Base-by-base conservation (phyloP, 371 early-diverging fungal genomes). In the Mucor saturninus region DNA sequence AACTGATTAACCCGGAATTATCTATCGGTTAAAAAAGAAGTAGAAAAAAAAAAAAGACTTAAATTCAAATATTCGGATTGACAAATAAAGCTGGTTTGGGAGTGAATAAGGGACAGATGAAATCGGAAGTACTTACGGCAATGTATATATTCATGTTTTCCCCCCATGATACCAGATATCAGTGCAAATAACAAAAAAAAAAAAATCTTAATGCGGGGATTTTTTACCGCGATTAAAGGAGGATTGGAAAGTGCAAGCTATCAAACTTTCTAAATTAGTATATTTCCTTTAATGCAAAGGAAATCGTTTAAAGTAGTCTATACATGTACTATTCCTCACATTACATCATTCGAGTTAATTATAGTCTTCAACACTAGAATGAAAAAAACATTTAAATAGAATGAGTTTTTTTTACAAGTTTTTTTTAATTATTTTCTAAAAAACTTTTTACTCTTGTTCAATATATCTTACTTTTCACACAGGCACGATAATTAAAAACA, bases 141-240 rank as follows among this genome's bases (percentile, higher is more conserved):
- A 46, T 21, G 21, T 21, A 46, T 5, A 46, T 21, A 40, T 40
- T 11, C 14, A 40, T 4, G 8, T 40, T 11, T 11, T 13, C 11
- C 10, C 42, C n/a, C 42, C 42, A 42, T 42, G 42, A 42, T 42
- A 8, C 35, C 35, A 35, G 35, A 42, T 42, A 42, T n/a, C 42
- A 42, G 42, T 13, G 21, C 21, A 21, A 21, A 21, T 21, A 21
- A 21, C 21, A 0, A 11, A 9, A 42, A 6, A 13, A 3, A 42
- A 13, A 9, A 42, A 42, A 42, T 42, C 42, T n/a, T n/a, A 42
- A 42, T 42, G 55, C 55, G 55, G 55, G 55, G 39, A 55, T 38
- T 5, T n/a, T 55, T 54, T 55, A 55, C 55, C 55, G 55, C 55
- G 42, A 55, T 55, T 42, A 35, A 35, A 35, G 35, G 35, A 35